These are phyloP conservation scores for Ampelocalamus luodianensis DNA, from an alignment of 176 grass and related monocot genomes.

Conservation along the genomic window DNA sequence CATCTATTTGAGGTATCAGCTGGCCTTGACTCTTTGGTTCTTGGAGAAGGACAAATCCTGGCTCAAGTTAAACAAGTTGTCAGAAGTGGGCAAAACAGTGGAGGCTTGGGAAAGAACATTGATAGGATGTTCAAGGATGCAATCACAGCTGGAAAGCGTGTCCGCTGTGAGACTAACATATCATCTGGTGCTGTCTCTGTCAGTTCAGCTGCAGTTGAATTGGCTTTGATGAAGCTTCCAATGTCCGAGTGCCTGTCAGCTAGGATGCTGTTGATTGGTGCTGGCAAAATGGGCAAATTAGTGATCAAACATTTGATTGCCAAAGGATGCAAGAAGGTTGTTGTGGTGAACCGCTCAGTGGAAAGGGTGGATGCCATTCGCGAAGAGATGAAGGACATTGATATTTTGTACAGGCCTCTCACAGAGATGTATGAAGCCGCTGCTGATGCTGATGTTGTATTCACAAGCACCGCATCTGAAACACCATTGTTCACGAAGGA, in stretches of 20 bases:
- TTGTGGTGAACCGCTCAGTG: slow-evolving; percentile 83
- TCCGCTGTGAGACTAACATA: slow-evolving; percentile 81
- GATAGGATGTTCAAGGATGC: slow-evolving; percentile 98
- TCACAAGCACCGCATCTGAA: slow-evolving; percentile 87
- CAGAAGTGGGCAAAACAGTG: slow-evolving; percentile 71
- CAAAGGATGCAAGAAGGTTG: slow-evolving; percentile 85
- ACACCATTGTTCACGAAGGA: slow-evolving; percentile 73
- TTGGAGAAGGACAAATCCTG: slow-evolving; percentile 90
- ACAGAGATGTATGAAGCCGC: slow-evolving; percentile 76
- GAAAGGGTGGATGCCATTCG: slow-evolving; percentile 85
- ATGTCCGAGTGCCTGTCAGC: slow-evolving; percentile 57
- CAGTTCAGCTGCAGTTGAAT: slow-evolving; percentile 90
- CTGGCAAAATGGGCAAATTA: slow-evolving; percentile 92
- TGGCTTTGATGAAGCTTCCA: slow-evolving; percentile 90
- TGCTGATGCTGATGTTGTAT: slow-evolving; percentile 71
- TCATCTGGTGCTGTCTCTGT: slow-evolving; percentile 91
- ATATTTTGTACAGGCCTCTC: slow-evolving; percentile 81
- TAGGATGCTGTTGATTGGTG: slow-evolving; percentile 81
- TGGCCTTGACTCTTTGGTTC: slow-evolving; percentile 84
- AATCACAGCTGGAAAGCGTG: slow-evolving; percentile 88
- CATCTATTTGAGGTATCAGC: slow-evolving; percentile 88
- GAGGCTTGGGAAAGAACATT: slow-evolving; percentile 88
- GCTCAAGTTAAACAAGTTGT: slow-evolving; percentile 96
- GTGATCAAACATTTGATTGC: slow-evolving; percentile 86
- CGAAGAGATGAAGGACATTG: slow-evolving; percentile 72